Evolutionary conservation across 2,329 filamentous ascomycete genomes (phyloP).

Genomic region (Kalmusia sp.): DNA sequence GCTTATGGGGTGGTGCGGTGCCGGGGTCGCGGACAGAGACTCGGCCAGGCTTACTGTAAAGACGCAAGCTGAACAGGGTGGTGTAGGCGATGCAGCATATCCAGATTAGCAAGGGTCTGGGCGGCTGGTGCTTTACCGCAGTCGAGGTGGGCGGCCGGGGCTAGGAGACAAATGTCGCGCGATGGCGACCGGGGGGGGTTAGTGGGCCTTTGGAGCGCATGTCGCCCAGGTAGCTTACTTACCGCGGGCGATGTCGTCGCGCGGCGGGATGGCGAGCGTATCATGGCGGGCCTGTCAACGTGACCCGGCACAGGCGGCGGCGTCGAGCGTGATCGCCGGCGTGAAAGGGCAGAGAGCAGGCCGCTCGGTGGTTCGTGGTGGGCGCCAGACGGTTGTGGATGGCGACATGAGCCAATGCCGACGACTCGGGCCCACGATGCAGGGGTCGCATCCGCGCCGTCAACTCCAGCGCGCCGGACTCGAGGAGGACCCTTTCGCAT

Average conservation of each 20-base stretch:
- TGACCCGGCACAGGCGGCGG: not conserved
- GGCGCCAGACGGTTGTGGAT: constrained; percentile 8
- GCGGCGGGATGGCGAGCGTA: too few relatives aligned
- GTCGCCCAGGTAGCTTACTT: too few relatives aligned
- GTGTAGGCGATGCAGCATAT: constrained; percentile 9
- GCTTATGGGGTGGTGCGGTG: constrained; percentile 12
- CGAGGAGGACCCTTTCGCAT: too few relatives aligned
- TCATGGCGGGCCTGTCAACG: not conserved
- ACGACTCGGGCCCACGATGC: constrained; percentile 4
- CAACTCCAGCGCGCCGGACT: constrained; percentile 1
- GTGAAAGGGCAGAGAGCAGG: not conserved
- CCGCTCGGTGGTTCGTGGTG: constrained; percentile 12
- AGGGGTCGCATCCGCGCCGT: not conserved
- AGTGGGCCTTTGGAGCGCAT: too few relatives aligned
- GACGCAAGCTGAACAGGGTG: constrained; percentile 6
- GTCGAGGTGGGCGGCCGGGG: too few relatives aligned
- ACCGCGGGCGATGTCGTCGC: too few relatives aligned
- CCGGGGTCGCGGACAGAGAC: constrained; percentile 1
- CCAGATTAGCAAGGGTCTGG: constrained; percentile 13
- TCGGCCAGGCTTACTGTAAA: constrained; percentile 14
- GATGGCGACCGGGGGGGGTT: too few relatives aligned
- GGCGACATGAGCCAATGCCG: constrained; percentile 19
- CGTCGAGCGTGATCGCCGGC: too few relatives aligned
- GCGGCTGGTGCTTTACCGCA: constrained; percentile 12
- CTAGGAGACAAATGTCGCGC: too few relatives aligned